Conservation (phyloP, 1,139 yeast genomes). For the Saccharomycopsis hybrid region DNA sequence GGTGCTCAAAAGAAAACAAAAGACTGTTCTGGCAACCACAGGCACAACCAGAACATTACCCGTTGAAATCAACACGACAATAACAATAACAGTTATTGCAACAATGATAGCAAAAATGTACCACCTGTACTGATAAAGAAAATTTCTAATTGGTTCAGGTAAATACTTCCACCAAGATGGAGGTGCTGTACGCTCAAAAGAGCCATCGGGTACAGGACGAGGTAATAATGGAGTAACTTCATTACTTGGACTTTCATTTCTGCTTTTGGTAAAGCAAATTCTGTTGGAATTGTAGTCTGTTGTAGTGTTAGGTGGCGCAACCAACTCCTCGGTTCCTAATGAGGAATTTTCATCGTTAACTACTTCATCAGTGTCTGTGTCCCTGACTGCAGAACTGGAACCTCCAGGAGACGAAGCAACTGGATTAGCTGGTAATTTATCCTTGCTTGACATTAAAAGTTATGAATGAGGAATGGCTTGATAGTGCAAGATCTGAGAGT, state of each 20-base stretch:
- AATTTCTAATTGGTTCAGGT: slow-evolving; percentile 6
- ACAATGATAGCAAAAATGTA: slow-evolving; percentile 5
- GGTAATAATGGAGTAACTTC: slow-evolving; percentile 9
- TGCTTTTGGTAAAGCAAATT: too few relatives aligned
- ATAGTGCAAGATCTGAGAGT: too few relatives aligned
- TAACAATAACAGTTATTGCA: slow-evolving; percentile 1
- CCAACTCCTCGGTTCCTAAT: too few relatives aligned
- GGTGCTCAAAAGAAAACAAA: slow-evolving; percentile 9
- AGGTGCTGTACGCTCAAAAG: not conserved
- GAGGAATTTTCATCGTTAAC: too few relatives aligned
- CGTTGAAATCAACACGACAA: slow-evolving; percentile 4
- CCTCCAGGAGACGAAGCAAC: too few relatives aligned
- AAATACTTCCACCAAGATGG: slow-evolving; percentile 9
- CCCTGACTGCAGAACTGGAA: too few relatives aligned
- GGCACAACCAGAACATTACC: slow-evolving; percentile 13
- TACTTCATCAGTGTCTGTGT: too few relatives aligned
- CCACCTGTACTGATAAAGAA: slow-evolving; percentile 3
- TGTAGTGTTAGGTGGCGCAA: too few relatives aligned
- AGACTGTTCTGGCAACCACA: slow-evolving; percentile 1
- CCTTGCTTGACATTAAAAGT: too few relatives aligned
- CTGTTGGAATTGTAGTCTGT: too few relatives aligned
- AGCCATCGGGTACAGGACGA: slow-evolving; percentile 11
- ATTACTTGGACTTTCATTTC: not conserved
- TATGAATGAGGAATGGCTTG: too few relatives aligned
- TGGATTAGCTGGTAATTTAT: too few relatives aligned